These are phyloP conservation scores for Phytophthora capsici DNA, from an alignment of 352 stramenopile species.

Conservation along the genomic window DNA sequence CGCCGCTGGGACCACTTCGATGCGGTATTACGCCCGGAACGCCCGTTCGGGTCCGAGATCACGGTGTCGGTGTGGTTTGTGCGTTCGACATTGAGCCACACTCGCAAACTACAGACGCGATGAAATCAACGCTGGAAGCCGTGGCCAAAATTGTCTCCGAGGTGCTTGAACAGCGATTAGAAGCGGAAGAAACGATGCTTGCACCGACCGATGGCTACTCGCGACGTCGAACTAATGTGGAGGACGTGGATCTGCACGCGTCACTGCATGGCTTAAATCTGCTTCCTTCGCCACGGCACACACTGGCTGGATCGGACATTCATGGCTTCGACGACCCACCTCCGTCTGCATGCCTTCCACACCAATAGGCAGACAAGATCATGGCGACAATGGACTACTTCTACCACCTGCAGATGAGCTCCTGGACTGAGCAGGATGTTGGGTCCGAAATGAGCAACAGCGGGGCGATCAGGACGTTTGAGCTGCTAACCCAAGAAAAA, in stretches of 20 bases:
- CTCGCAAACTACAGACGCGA: slow-evolving; percentile 49
- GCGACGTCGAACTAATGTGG: slow-evolving; percentile 7
- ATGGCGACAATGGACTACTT: slow-evolving; percentile 70
- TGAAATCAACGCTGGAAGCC: slow-evolving; percentile 76
- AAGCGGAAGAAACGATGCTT: slow-evolving; percentile 18
- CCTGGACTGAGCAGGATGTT: slow-evolving; percentile 41
- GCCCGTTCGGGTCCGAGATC: slow-evolving; percentile 58
- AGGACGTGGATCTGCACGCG: slow-evolving; percentile 39
- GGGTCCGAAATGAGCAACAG: slow-evolving; percentile 24
- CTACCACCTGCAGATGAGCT: slow-evolving; percentile 60
- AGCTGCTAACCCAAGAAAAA: slow-evolving; percentile 41
- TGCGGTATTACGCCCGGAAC: slow-evolving; percentile 76
- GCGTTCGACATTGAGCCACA: slow-evolving; percentile 67
- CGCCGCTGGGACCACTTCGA: slow-evolving; percentile 40
- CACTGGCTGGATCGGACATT: slow-evolving; percentile 1
- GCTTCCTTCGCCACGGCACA: slow-evolving; percentile 23
- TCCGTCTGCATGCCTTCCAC: slow-evolving; percentile 44
- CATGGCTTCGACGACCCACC: slow-evolving; percentile 10
- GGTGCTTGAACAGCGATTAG: slow-evolving; percentile 76
- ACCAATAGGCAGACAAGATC: slow-evolving; percentile 65
- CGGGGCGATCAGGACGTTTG: slow-evolving; percentile 45
- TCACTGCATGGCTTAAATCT: slow-evolving; percentile 42
- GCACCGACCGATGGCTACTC: slow-evolving; percentile 9
- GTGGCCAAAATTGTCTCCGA: slow-evolving; percentile 85
- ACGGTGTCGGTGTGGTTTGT: slow-evolving; percentile 73